These are phyloP conservation scores for Aspergillus sp. DNA, from an alignment of 2,329 filamentous ascomycete species.

Conservation along the genomic window DNA sequence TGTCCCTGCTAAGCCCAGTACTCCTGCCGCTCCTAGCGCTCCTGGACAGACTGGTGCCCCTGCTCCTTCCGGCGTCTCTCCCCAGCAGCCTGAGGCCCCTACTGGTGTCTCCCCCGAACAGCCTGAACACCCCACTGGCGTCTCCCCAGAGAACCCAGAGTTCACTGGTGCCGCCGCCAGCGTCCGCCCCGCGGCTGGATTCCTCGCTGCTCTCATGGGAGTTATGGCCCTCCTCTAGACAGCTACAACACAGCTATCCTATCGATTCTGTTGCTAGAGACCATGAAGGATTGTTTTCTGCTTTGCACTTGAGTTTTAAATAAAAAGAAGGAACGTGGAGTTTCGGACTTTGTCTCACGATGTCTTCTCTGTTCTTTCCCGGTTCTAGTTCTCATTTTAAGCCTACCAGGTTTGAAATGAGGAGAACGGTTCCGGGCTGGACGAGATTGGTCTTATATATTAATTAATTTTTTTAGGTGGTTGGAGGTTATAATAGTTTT, in stretches of 20 bases:
- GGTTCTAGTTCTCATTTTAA: background rate
- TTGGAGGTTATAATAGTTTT: background rate
- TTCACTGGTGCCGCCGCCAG: conserved; percentile 38
- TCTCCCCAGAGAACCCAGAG: conserved; percentile 8
- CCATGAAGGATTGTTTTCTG: background rate
- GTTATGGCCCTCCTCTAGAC: conserved; percentile 41
- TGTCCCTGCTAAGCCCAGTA: conserved; percentile 6
- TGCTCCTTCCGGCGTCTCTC: background rate
- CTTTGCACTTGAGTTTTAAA: background rate
- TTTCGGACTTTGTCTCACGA: conserved; percentile 5
- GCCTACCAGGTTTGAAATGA: background rate
- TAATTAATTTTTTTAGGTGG: background rate
- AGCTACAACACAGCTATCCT: background rate
- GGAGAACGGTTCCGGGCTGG: background rate
- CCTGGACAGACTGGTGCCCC: conserved; percentile 12
- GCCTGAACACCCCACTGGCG: conserved; percentile 5
- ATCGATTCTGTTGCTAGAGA: background rate
- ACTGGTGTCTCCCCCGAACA: conserved; percentile 1
- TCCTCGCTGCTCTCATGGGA: conserved; percentile 38
- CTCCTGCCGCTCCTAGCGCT: background rate
- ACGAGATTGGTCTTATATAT: background rate
- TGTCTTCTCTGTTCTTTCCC: background rate
- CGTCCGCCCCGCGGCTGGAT: conserved; percentile 35
- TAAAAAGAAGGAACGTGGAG: conserved; percentile 6
- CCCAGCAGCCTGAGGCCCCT: conserved; percentile 1